Conservation (phyloP, 495 filamentous ascomycete genomes). For the Bryoglossum gracile region DNA sequence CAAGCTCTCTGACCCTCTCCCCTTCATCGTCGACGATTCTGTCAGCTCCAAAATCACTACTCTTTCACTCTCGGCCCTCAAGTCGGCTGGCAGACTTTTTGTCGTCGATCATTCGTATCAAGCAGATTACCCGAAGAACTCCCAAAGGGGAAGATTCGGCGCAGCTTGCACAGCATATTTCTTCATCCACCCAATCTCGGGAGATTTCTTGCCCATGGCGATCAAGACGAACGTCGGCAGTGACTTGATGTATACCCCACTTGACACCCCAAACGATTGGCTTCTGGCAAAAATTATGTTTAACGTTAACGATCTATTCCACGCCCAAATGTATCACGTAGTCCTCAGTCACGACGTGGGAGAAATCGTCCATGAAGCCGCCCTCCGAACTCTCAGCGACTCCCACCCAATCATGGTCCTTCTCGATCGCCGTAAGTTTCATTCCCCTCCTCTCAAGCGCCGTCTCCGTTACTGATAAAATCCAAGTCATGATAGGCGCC, state of each 20-base stretch:
- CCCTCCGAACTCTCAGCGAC: constrained; percentile 29
- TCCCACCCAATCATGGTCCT: constrained; percentile 26
- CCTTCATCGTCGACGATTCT: constrained; percentile 28
- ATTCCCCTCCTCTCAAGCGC: not conserved
- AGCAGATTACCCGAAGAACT: constrained; percentile 18
- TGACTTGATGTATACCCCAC: constrained; percentile 33
- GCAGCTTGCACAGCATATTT: constrained; percentile 33
- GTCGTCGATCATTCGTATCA: constrained; percentile 29
- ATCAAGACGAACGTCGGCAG: constrained; percentile 29
- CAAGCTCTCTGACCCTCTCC: constrained; percentile 26
- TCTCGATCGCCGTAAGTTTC: constrained; percentile 25
- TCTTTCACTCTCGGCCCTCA: constrained; percentile 21
- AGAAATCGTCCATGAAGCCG: constrained; percentile 30
- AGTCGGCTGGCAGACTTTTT: constrained; percentile 27
- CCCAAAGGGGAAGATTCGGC: constrained; percentile 16
- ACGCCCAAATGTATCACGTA: constrained; percentile 27
- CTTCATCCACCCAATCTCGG: constrained; percentile 26
- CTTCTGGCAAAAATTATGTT: constrained; percentile 34
- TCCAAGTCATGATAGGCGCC: too few relatives aligned
- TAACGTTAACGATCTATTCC: constrained; percentile 31
- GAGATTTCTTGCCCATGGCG: constrained; percentile 33
- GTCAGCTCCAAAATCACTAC: too few relatives aligned
- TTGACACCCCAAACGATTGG: constrained; percentile 31
- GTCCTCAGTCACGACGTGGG: constrained; percentile 28
- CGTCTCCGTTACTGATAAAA: too few relatives aligned